Evolutionary conservation across 345 rosid species (phyloP).

Genomic region (Arabis hirsuta): DNA sequence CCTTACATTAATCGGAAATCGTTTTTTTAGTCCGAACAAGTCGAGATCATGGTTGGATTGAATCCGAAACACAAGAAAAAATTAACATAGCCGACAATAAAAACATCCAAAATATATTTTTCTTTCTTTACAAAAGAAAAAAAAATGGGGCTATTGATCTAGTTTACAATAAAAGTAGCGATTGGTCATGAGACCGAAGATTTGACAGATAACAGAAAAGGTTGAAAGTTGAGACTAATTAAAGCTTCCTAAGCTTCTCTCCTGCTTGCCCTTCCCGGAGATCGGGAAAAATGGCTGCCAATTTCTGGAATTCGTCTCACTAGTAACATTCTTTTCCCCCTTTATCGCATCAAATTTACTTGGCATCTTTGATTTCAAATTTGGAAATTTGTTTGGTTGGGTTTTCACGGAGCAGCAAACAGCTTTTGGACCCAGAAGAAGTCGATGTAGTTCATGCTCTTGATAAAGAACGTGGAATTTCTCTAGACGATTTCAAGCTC

Average conservation of each 20-base stretch:
- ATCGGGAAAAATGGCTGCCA: constrained; percentile 67
- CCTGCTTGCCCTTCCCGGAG: constrained; percentile 5
- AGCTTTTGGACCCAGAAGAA: constrained; percentile 78
- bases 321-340: constrained; percentile 43
- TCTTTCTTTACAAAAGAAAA: too few species aligned
- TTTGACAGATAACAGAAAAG: constrained; percentile 30
- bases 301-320: constrained; percentile 93
- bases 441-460: constrained; percentile 68
- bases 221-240: not conserved
- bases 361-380: not conserved
- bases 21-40: too few species aligned
- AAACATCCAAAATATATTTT: too few species aligned
- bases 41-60: too few species aligned
- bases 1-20: too few species aligned
- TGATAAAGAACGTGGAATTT: constrained; percentile 78
- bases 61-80: too few species aligned
- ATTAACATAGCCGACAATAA: too few species aligned
- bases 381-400: not conserved
- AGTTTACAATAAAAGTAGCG: too few species aligned
- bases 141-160: too few species aligned
- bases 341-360: not conserved
- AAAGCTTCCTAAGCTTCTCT: not conserved
- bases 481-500: constrained; percentile 82
- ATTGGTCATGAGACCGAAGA: constrained; percentile 3
- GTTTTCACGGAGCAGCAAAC: constrained; percentile 54